Base-by-base conservation (phyloP, 148 eudicot species). In the Silene conica region DNA sequence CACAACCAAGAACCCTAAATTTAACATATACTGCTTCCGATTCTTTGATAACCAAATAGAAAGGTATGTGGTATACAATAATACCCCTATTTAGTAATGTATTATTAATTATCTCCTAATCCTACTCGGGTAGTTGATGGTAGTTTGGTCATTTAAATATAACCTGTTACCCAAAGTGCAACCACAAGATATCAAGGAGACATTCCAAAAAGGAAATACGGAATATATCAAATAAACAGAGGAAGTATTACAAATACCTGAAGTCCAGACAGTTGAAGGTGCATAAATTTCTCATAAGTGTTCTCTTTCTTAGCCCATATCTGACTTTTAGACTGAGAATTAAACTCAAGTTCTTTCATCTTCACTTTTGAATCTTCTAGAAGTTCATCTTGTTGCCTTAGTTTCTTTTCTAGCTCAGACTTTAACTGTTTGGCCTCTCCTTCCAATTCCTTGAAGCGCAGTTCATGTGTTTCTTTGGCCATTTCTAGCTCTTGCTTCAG, bases 251-350 rank as follows among this genome's bases (percentile, higher is more conserved):
- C 67, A 46, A 81, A 66, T 78, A 95, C 98, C 85, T 70, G 77
- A 74, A 95, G 70, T 71, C 92, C 92, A 73, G 88, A 83, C 78
- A 81, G 82, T 75, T 92, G 97, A 41, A 80, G 79, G 20, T 86
- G 83, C 73, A 91, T 85, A 69, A 87, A 83, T 56, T 73, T 84
- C 54, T 85, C 87, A 73, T 83, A 88, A 45, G 83, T 67, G 21
- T 82, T 69, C 72, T 86, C 87, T 79, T 89, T 92, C 84, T 89
- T 88, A 68, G 72, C 81, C 96, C 90, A 90, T 16, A 19, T 61
- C 80, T 81, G 81, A 75, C 67, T 64, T 79, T 82, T 86, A 16
- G 86, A 83, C 66, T 79, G 78, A 41, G 84, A 86, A 63, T 73
- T 79, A 6, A 78, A 76, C 83, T 92, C 93, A 28, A 88, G 86